Evolutionary conservation across 2,329 filamentous ascomycete species (phyloP), one percentile per base, ranked within the genome.

Genomic region (Penicillium sp.): DNA sequence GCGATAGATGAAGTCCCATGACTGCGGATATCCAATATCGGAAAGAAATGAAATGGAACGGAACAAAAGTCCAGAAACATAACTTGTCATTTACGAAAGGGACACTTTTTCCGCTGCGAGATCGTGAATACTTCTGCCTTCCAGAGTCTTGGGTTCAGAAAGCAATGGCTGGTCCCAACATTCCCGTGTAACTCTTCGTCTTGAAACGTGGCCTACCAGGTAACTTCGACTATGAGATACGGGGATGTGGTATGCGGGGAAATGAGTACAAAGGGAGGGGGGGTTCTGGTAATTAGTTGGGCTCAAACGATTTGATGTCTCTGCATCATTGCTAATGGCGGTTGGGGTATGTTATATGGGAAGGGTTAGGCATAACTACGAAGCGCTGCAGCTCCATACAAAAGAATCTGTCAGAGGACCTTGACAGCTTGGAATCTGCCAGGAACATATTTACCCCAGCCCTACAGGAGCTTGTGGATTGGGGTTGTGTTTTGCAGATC

Each of bases 1-100:
- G 70, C 47, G 69, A 69, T 29, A 72, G 56, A 14, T 46, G 58
- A 29, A 67, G 44, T 16, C 50, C 55, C 68, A 71, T 72, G 29
- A n/a, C 59, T 18, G 34, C 14, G 5, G n/a, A 11, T 26, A 32
- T 20, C 9, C 32, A 38, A 22, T 43, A 24, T 40, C 26, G 31
- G 13, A 29, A 32, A 4, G 24, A 16, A 39, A 24, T 24, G 14
- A 16, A 16, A 34, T 26, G 9, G 38, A 46, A 46, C 29, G 5
- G 4, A 14, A 16, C 18, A 32, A 34, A 11, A 34, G 14, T 31
- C 20, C 8, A 22, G 31, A 22, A 31, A 38, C 8, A 13, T 37
- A 22, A 7, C n/a, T 26, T 51, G 9, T 18, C 31, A 1, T 43
- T 43, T 18, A 34, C 13, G 1, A 45, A 20, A 45, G 18, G 22